phyloP scores from a whole-genome alignment of 495 filamentous ascomycete species.

The Aspergillus taichungensis region DNA sequence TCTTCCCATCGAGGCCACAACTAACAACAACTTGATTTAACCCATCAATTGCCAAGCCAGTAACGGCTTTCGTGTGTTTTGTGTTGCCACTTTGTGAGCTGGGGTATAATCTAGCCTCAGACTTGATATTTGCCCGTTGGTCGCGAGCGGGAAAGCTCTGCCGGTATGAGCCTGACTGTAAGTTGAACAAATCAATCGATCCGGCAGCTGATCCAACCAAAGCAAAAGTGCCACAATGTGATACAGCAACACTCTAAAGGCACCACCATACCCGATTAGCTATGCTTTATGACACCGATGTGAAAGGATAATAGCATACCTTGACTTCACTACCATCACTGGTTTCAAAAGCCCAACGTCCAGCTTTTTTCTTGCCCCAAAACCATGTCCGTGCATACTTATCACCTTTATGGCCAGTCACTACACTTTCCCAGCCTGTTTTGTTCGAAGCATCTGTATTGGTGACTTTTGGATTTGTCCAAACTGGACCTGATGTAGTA shows the following conservation, averaged over 20 bases:
- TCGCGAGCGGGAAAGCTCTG: conserved; percentile 70
- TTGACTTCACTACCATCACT: conserved; percentile 74
- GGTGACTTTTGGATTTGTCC: conserved; percentile 59
- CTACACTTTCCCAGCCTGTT: conserved; percentile 92
- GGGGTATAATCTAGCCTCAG: conserved; percentile 32
- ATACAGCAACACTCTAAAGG: conserved; percentile 66
- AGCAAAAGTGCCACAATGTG: conserved; percentile 87
- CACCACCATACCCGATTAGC: conserved; percentile 4
- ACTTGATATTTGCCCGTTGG: conserved; percentile 52
- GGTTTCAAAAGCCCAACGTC: conserved; percentile 87
- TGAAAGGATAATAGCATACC: conserved; percentile 16
- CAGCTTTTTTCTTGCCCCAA: conserved; percentile 87
- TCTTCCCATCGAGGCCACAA: conserved; percentile 81
- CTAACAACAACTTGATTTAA: conserved; percentile 77
- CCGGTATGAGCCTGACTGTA: conserved; percentile 83
- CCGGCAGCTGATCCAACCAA: conserved; percentile 80
- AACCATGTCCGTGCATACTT: conserved; percentile 90
- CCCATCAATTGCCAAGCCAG: conserved; percentile 74
- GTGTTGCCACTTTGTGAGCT: conserved; percentile 35
- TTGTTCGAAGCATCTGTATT: conserved; percentile 53
- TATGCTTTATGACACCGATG: no score
- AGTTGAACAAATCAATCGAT: conserved; percentile 85
- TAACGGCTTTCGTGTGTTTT: conserved; percentile 73
- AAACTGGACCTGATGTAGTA: conserved; percentile 59
- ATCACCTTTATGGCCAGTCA: conserved; percentile 88